These are phyloP conservation scores for Oidiodendron maius DNA, from an alignment of 495 filamentous ascomycete species.

Conservation along the genomic window DNA sequence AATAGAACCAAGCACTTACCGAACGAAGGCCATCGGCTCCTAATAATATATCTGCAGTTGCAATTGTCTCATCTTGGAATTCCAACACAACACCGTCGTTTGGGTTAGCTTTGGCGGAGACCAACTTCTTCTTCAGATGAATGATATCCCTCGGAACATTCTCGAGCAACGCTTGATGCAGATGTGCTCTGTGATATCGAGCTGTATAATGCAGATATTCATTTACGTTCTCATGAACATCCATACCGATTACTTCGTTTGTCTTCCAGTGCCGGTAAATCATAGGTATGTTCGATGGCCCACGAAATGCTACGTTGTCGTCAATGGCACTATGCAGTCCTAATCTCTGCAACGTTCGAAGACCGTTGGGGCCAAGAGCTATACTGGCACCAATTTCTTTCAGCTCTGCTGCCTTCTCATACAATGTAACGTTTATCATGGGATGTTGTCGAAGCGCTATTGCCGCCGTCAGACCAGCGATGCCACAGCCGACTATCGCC, in stretches of 20 bases:
- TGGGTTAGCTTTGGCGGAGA: constrained; percentile 15
- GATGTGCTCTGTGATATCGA: constrained; percentile 39
- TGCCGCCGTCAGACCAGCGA: constrained; percentile 41
- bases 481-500: constrained; percentile 41
- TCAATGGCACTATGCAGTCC: constrained; percentile 34
- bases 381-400: constrained; percentile 44
- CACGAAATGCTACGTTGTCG: constrained; percentile 34
- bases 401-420: constrained; percentile 39
- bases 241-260: constrained; percentile 36
- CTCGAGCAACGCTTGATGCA: constrained; percentile 37
- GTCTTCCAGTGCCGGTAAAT: constrained; percentile 37
- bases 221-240: constrained; percentile 30
- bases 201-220: constrained; percentile 38
- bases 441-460: constrained; percentile 34
- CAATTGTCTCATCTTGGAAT: constrained; percentile 24
- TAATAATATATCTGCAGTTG: constrained; percentile 26
- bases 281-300: constrained; percentile 26
- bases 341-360: constrained; percentile 41
- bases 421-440: constrained; percentile 35
- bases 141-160: constrained; percentile 31
- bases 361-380: constrained; percentile 44
- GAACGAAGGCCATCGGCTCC: constrained; percentile 31
- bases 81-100: constrained; percentile 14
- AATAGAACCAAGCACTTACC: no score
- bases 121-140: constrained; percentile 20